These are phyloP conservation scores for Castanea sativa DNA, from an alignment of 306 rosid species.

Conservation along the genomic window DNA sequence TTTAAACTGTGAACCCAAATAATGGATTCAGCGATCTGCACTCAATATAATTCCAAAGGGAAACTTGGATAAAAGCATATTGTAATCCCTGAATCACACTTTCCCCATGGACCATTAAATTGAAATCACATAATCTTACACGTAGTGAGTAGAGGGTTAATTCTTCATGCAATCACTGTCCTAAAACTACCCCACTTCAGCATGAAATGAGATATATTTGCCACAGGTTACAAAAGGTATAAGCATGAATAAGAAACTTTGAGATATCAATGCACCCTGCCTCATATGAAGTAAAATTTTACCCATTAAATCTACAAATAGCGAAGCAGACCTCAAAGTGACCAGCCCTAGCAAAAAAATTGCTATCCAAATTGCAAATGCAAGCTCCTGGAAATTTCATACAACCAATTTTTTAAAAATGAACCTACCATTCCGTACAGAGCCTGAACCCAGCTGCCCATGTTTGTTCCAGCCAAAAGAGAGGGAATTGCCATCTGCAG, in stretches of 20 bases:
- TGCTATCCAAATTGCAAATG: constrained; percentile 8
- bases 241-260: not conserved
- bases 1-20: not conserved
- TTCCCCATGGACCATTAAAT: not conserved
- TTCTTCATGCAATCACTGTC: not conserved
- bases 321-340: constrained; percentile 1
- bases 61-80: not conserved
- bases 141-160: not conserved
- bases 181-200: not conserved
- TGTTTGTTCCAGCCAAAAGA: constrained; percentile 99
- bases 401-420: constrained; percentile 5
- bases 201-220: not conserved
- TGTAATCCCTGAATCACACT: not conserved
- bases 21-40: not conserved
- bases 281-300: not conserved
- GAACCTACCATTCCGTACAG: constrained; percentile 65
- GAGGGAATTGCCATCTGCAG: constrained; percentile 78
- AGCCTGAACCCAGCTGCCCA: constrained; percentile 92
- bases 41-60: not conserved
- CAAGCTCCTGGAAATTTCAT: not conserved
- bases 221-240: not conserved
- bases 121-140: not conserved
- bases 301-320: not conserved
- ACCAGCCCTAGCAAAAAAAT: constrained; percentile 14
- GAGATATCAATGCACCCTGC: not conserved